Conservation (phyloP, 805 yeast species). For the Maudiozyma saulgeensis region DNA sequence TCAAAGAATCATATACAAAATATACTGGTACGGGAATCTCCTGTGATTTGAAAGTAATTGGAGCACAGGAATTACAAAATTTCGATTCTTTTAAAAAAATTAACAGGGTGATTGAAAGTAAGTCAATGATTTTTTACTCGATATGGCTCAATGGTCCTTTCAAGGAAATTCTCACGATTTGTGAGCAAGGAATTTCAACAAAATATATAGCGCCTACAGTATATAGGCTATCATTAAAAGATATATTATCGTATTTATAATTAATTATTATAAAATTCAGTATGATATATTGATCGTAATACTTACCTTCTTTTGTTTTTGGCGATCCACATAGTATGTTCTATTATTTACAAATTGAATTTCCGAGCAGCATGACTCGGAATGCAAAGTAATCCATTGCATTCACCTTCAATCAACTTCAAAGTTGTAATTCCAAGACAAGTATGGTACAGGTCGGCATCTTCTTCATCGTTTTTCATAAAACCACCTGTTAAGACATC, state of each 20-base stretch:
- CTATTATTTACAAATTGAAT: too few relatives aligned
- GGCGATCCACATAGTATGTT: too few relatives aligned
- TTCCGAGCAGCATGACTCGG: conserved; percentile 9
- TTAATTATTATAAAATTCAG: background rate
- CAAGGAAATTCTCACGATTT: conserved; percentile 11
- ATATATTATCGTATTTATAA: background rate
- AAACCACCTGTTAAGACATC: conserved; percentile 67
- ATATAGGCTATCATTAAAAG: background rate
- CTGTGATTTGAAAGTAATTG: conserved; percentile 24
- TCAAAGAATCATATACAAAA: conserved; percentile 70
- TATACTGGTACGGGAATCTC: conserved; percentile 53
- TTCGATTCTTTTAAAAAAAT: background rate
- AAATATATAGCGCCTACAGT: background rate
- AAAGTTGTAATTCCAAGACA: conserved; percentile 51
- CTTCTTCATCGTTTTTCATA: conserved; percentile 50
- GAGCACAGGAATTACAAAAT: conserved; percentile 17
- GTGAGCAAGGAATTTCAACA: conserved; percentile 1
- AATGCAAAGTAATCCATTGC: conserved; percentile 25
- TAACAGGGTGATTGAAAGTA: conserved; percentile 5
- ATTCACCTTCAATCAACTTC: conserved; percentile 28
- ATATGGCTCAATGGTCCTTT: conserved; percentile 13
- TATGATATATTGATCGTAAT: too few relatives aligned
- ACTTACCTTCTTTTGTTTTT: too few relatives aligned
- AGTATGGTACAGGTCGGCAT: conserved; percentile 65
- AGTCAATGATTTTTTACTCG: conserved; percentile 13